These are phyloP conservation scores for Penicillium brasilianum DNA, from an alignment of 2,329 filamentous ascomycete species.

Conservation along the genomic window DNA sequence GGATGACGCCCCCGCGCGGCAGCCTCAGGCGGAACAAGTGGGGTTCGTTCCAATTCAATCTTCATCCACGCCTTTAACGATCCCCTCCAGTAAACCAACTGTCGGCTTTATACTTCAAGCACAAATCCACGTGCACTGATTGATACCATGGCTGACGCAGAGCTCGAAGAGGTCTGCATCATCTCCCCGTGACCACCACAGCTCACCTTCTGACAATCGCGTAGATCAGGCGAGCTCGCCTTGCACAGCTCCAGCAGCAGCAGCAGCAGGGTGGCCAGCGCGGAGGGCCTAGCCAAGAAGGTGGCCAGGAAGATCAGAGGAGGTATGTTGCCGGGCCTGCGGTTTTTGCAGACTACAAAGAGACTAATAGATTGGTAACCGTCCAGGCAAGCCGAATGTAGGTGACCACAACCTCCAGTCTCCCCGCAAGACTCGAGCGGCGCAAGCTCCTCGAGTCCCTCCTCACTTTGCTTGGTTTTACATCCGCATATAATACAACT, in stretches of 20 bases:
- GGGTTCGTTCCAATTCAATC: conserved; percentile 24
- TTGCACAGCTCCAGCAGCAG: conserved; percentile 94
- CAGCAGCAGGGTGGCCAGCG: conserved; percentile 68
- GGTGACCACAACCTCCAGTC: conserved; percentile 21
- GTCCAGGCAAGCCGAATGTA: conserved; percentile 42
- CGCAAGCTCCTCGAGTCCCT: neutral
- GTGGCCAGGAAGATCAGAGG: conserved; percentile 66
- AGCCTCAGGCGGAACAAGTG: conserved; percentile 31
- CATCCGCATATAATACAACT: neutral
- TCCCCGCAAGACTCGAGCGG: neutral
- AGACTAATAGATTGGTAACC: neutral
- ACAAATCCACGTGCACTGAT: conserved; percentile 4
- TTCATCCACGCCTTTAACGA: conserved; percentile 9
- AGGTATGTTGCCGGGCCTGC: conserved; percentile 56
- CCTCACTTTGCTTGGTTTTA: neutral
- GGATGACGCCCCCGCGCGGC: conserved; percentile 22
- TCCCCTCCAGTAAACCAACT: neutral
- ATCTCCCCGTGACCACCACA: neutral
- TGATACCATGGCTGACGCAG: conserved; percentile 66
- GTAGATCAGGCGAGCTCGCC: conserved; percentile 87
- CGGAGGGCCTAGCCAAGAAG: conserved; percentile 55
- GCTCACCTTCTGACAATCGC: conserved; percentile 15
- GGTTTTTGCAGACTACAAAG: neutral
- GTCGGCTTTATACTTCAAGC: conserved; percentile 10
- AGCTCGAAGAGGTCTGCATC: conserved; percentile 64